phyloP scores from a whole-genome alignment of 179 eudicot genomes.

The Silene coronaria region DNA sequence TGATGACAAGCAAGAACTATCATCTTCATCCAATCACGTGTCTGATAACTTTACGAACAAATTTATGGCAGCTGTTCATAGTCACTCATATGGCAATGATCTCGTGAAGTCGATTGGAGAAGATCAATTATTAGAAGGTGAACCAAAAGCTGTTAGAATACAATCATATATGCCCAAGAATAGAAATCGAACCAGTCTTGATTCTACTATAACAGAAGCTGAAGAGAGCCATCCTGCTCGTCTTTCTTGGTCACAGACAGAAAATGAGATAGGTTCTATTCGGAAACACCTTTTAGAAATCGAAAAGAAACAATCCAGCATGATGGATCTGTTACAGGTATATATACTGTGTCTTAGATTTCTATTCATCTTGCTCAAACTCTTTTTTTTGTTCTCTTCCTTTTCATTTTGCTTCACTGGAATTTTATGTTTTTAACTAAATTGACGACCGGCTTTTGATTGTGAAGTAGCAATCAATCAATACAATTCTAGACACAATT shows the following conservation, averaged over 20 bases:
- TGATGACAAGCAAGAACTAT: conserved; percentile 66
- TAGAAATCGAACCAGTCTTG: conserved; percentile 60
- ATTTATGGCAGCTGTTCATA: conserved; percentile 31
- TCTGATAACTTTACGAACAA: conserved; percentile 44
- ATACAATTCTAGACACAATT: neutral
- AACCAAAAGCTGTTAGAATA: conserved; percentile 37
- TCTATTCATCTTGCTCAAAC: neutral
- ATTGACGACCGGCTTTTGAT: neutral
- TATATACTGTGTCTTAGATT: conserved; percentile 2
- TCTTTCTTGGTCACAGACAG: conserved; percentile 44
- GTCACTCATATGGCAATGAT: conserved; percentile 32
- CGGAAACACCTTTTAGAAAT: conserved; percentile 66
- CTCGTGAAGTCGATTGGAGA: conserved; percentile 31
- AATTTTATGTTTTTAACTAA: neutral
- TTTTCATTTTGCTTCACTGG: too few relatives aligned
- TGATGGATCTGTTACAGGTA: conserved; percentile 80
- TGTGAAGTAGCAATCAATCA: neutral
- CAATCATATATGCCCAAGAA: conserved; percentile 31
- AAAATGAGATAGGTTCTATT: conserved; percentile 49
- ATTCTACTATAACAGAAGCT: conserved; percentile 59
- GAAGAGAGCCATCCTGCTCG: conserved; percentile 39
- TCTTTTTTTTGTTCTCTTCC: neutral
- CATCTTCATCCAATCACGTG: conserved; percentile 56
- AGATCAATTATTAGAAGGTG: conserved; percentile 31
- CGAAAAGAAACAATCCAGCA: conserved; percentile 64